These are phyloP conservation scores for Flagelloscypha sp. DNA, from an alignment of 768 basidiomycete genomes.

Conservation along the genomic window DNA sequence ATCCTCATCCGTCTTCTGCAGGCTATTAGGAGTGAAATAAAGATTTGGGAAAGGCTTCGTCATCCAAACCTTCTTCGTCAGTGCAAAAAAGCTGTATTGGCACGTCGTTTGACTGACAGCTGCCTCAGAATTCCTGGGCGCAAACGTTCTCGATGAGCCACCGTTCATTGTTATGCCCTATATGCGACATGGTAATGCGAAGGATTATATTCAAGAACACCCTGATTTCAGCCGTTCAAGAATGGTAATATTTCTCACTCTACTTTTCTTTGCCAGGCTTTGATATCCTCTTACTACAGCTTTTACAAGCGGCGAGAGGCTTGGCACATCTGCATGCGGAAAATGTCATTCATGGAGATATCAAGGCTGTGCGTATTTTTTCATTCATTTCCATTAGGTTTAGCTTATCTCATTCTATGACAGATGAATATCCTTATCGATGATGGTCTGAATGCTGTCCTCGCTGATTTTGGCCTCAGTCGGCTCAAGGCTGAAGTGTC, in stretches of 20 bases:
- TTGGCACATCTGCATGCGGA: conserved; percentile 8
- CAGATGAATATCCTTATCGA: conserved; percentile 11
- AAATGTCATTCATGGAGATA: conserved; percentile 4
- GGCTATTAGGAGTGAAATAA: no score
- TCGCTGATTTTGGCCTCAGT: conserved; percentile 12
- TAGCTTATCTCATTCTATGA: no score
- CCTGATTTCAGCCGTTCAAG: conserved; percentile 2
- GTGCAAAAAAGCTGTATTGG: no score
- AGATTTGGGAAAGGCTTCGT: conserved; percentile 9
- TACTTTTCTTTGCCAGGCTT: not conserved
- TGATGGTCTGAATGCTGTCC: conserved; percentile 7
- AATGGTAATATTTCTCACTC: not conserved
- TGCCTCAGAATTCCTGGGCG: conserved; percentile 9
- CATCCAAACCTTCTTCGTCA: conserved; percentile 9
- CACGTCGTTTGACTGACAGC: not conserved
- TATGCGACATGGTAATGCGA: conserved; percentile 9
- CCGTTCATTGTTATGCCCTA: conserved; percentile 14
- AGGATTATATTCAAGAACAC: conserved; percentile 6
- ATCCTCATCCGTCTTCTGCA: conserved; percentile 1
- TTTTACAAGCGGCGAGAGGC: conserved; percentile 1
- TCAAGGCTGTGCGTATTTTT: not conserved
- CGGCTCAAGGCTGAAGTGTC: conserved; percentile 8
- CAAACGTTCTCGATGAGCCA: conserved; percentile 8
- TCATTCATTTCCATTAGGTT: no score
- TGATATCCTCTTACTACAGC: not conserved